Percentiles rank a stretch among this genome's conserved stretches.
phyloP scores from a whole-genome alignment of 2,329 filamentous ascomycete genomes.

The Exophiala sp. region DNA sequence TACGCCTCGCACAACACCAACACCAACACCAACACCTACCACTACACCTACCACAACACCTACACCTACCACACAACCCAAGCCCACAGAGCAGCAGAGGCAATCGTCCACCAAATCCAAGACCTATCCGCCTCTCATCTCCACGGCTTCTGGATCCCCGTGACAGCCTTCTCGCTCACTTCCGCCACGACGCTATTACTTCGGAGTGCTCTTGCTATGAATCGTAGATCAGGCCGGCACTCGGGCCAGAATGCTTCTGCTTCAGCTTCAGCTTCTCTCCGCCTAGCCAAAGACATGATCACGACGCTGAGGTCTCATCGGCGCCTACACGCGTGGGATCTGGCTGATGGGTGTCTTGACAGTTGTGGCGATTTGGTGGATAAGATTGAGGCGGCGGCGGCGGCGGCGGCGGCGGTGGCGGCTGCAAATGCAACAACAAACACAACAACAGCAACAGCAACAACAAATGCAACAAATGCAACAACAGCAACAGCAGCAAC shows the following conservation, averaged over 20 bases:
- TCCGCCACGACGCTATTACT: slow-evolving; percentile 48
- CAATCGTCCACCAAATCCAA: slow-evolving; percentile 46
- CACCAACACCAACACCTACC: too few relatives aligned
- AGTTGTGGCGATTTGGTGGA: slow-evolving; percentile 47
- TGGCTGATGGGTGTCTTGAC: slow-evolving; percentile 47
- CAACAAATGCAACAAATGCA: too few relatives aligned
- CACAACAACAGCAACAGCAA: too few relatives aligned
- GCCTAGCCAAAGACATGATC: slow-evolving; percentile 43
- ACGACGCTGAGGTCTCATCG: slow-evolving; percentile 38
- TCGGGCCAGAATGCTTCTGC: slow-evolving; percentile 32
- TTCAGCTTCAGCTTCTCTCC: slow-evolving; percentile 39
- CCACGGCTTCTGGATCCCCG: slow-evolving; percentile 48
- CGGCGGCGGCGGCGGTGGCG: too few relatives aligned
- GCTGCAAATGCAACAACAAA: too few relatives aligned
- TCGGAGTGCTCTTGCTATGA: slow-evolving; percentile 39
- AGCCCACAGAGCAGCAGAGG: slow-evolving; percentile 44
- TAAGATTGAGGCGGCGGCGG: too few relatives aligned
- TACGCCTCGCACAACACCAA: too few relatives aligned
- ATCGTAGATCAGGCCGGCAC: slow-evolving; percentile 9
- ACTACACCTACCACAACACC: too few relatives aligned
- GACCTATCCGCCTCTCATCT: slow-evolving; percentile 43
- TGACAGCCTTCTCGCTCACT: slow-evolving; percentile 45
- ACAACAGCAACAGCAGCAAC: too few relatives aligned
- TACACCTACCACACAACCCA: slow-evolving; percentile 7
- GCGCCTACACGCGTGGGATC: slow-evolving; percentile 43